Evolutionary conservation across 2,329 filamentous ascomycete genomes (phyloP).

Genomic region (Trichoderma sp.): DNA sequence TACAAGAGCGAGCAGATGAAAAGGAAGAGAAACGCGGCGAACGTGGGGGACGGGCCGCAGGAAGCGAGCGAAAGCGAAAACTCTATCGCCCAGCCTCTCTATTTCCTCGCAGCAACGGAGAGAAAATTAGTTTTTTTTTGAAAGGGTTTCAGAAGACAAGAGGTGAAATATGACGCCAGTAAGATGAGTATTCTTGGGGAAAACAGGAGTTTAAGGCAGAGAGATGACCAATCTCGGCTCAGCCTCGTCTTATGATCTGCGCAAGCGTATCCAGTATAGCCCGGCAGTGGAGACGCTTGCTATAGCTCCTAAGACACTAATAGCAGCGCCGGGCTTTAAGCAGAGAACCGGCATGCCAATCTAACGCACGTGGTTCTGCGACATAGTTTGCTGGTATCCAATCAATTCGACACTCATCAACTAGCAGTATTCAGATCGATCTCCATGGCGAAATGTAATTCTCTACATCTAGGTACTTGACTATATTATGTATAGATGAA

Average conservation of each 20-base stretch:
- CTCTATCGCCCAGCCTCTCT: background rate
- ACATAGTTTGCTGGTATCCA: background rate
- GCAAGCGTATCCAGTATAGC: background rate
- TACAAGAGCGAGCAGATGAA: background rate
- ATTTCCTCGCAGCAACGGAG: background rate
- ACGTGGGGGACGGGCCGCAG: background rate
- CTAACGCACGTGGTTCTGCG: slow-evolving; percentile 12
- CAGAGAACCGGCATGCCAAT: background rate
- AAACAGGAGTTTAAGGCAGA: background rate
- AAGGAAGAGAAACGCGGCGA: background rate
- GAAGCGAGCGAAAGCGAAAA: background rate
- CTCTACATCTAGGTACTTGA: background rate
- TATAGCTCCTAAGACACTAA: background rate
- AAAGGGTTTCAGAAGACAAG: background rate
- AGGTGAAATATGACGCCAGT: background rate
- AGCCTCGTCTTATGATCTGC: slow-evolving; percentile 4
- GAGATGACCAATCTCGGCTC: slow-evolving; percentile 15
- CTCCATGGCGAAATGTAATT: background rate
- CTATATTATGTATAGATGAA: background rate
- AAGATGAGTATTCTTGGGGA: background rate
- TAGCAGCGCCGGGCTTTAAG: background rate
- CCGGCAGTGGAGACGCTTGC: background rate
- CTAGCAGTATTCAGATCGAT: background rate
- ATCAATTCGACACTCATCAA: slow-evolving; percentile 3
- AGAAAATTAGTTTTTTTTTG: background rate